phyloP scores from a whole-genome alignment of 2,329 filamentous ascomycete species.

The Leptographium radiaticola region DNA sequence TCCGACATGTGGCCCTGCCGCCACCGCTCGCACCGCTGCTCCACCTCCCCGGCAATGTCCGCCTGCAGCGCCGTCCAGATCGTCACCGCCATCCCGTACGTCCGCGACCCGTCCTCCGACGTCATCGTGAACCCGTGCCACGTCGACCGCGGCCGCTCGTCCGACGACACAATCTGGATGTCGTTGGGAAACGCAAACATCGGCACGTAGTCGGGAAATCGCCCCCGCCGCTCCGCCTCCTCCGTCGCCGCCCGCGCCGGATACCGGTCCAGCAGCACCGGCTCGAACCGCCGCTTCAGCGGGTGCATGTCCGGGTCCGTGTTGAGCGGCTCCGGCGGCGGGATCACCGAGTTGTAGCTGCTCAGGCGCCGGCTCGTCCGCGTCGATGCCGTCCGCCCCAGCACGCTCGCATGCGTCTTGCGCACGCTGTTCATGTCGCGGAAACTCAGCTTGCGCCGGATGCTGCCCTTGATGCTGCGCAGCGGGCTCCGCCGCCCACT shows the following conservation, averaged over 20 bases:
- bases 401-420: not conserved
- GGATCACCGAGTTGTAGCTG: slow-evolving; percentile 97
- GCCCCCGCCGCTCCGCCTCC: slow-evolving; percentile 65
- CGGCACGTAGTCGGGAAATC: slow-evolving; percentile 92
- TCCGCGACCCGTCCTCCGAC: slow-evolving; percentile 75
- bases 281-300: slow-evolving; percentile 84
- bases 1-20: slow-evolving; percentile 78
- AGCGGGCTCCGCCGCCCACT: slow-evolving; percentile 42
- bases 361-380: slow-evolving; percentile 81
- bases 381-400: slow-evolving; percentile 33
- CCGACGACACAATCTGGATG: slow-evolving; percentile 89
- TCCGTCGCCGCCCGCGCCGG: slow-evolving; percentile 73
- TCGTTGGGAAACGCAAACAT: slow-evolving; percentile 99
- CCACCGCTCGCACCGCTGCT: slow-evolving; percentile 72
- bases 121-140: slow-evolving; percentile 99
- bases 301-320: slow-evolving; percentile 90
- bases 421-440: slow-evolving; percentile 73
- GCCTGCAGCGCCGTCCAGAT: slow-evolving; percentile 83
- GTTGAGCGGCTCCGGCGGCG: slow-evolving; percentile 79
- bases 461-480: slow-evolving; percentile 61
- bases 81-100: slow-evolving; percentile 84
- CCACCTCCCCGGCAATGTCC: slow-evolving; percentile 70
- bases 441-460: slow-evolving; percentile 84
- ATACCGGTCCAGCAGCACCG: slow-evolving; percentile 89
- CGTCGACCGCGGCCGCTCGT: slow-evolving; percentile 85